These are phyloP conservation scores for Auriscalpium vulgare DNA, from an alignment of 768 basidiomycete genomes.

Conservation along the genomic window DNA sequence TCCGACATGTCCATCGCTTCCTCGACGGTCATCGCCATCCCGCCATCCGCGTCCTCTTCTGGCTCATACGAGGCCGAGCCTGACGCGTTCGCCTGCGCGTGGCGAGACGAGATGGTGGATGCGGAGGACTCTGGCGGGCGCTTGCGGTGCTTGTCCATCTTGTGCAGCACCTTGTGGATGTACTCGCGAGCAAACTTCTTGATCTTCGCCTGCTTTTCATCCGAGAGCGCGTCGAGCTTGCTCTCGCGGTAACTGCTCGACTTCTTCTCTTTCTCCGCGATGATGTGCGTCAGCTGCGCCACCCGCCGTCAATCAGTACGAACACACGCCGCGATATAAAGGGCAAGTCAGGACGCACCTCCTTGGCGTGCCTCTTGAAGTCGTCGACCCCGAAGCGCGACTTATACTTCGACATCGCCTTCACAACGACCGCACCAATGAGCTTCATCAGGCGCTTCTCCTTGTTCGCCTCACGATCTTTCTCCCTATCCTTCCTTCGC, in stretches of 20 bases:
- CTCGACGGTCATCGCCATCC: constrained; percentile 19
- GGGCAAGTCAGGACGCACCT: constrained; percentile 43
- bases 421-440: constrained; percentile 85
- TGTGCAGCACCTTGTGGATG: constrained; percentile 69
- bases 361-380: constrained; percentile 95
- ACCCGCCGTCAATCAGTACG: constrained; percentile 1
- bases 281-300: constrained; percentile 70
- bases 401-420: constrained; percentile 85
- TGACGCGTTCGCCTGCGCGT: not conserved
- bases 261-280: constrained; percentile 95
- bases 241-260: constrained; percentile 64
- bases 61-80: constrained; percentile 12
- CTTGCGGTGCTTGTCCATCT: constrained; percentile 42
- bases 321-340: not conserved
- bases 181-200: constrained; percentile 93
- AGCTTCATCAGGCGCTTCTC: constrained; percentile 81
- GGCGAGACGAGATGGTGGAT: not conserved
- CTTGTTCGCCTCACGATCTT: constrained; percentile 60
- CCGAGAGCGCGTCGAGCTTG: constrained; percentile 66
- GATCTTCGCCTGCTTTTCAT: constrained; percentile 85
- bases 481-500: constrained; percentile 24
- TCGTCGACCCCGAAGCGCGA: constrained; percentile 64
- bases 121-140: constrained; percentile 10
- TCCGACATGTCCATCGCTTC: constrained; percentile 21
- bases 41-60: constrained; percentile 17